Percentiles rank a stretch among this genome's conserved stretches.
phyloP scores from a whole-genome alignment of 2,329 filamentous ascomycete genomes.

The Fusarium heterosporum region DNA sequence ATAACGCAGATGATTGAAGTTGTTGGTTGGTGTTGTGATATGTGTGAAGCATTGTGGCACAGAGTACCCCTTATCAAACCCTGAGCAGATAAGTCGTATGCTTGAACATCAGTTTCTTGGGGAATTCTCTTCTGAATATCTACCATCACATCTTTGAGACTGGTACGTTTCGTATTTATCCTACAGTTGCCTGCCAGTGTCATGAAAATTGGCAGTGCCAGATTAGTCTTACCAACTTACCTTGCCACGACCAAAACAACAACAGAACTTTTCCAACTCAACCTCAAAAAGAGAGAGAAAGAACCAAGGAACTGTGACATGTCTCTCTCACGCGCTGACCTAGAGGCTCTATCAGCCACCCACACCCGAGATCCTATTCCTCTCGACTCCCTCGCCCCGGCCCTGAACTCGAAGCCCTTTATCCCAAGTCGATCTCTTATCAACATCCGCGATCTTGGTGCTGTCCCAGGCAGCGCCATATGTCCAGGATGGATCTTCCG shows the following conservation, averaged over 20 bases:
- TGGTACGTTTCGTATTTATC: too few relatives aligned
- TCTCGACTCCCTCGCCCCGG: conserved; percentile 50
- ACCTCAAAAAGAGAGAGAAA: background rate
- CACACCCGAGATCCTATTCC: conserved; percentile 57
- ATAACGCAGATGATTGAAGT: too few relatives aligned
- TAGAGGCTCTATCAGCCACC: conserved; percentile 56
- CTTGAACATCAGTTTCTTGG: background rate
- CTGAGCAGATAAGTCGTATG: too few relatives aligned
- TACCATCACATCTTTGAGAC: background rate
- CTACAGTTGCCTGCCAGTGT: background rate
- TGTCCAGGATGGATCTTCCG: conserved; percentile 59
- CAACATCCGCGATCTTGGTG: conserved; percentile 65
- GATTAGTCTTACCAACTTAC: background rate
- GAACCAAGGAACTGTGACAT: conserved; percentile 18
- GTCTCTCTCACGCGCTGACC: conserved; percentile 41
- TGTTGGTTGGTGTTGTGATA: too few relatives aligned
- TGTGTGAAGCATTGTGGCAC: too few relatives aligned
- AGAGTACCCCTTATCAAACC: background rate
- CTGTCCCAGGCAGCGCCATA: conserved; percentile 56
- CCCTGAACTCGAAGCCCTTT: conserved; percentile 60
- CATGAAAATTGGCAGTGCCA: conserved; percentile 3
- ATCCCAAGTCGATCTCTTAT: conserved; percentile 60
- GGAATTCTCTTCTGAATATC: background rate
- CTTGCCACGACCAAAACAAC: background rate
- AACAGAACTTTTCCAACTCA: background rate